phyloP scores from a whole-genome alignment of 129 eudicot species.

The Chrysanthemum makinoi region DNA sequence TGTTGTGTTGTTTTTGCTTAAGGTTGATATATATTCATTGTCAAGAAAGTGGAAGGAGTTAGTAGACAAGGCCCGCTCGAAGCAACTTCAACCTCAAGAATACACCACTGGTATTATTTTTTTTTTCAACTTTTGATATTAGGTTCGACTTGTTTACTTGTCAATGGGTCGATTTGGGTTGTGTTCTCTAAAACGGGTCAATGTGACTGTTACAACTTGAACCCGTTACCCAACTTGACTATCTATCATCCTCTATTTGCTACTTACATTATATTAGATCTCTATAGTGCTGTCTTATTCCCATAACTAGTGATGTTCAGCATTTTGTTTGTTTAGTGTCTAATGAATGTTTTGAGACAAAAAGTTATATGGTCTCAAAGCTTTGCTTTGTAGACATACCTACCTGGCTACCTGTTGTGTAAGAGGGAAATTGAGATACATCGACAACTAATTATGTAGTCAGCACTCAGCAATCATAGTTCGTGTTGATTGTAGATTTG shows the following conservation, averaged over 20 bases:
- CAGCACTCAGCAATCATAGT: too few species aligned
- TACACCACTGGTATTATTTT: slow-evolving; percentile 71
- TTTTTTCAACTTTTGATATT: slow-evolving; percentile 3
- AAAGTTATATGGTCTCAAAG: background rate
- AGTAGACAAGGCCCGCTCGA: slow-evolving; percentile 94
- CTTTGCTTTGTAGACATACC: too few species aligned
- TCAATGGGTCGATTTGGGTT: background rate
- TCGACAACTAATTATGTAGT: too few species aligned
- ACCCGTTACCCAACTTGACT: background rate
- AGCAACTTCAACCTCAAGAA: slow-evolving; percentile 93
- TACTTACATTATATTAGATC: background rate
- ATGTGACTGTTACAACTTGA: background rate
- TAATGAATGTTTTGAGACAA: background rate
- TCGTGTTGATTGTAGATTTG: too few species aligned
- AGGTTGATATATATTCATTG: slow-evolving; percentile 87
- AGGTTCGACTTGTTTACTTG: background rate
- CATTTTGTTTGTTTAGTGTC: background rate
- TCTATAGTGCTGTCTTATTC: background rate
- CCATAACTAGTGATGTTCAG: background rate
- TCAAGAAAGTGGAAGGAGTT: slow-evolving; percentile 99
- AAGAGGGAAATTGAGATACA: too few species aligned
- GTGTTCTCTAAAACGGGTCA: background rate
- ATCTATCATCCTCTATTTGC: background rate
- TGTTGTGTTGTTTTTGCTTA: slow-evolving; percentile 21
- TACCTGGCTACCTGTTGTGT: too few species aligned